Evolutionary conservation across 2,329 filamentous ascomycete species (phyloP), one percentile per base, ranked within the genome.

Genomic region (Phyllosticta citriasiana): DNA sequence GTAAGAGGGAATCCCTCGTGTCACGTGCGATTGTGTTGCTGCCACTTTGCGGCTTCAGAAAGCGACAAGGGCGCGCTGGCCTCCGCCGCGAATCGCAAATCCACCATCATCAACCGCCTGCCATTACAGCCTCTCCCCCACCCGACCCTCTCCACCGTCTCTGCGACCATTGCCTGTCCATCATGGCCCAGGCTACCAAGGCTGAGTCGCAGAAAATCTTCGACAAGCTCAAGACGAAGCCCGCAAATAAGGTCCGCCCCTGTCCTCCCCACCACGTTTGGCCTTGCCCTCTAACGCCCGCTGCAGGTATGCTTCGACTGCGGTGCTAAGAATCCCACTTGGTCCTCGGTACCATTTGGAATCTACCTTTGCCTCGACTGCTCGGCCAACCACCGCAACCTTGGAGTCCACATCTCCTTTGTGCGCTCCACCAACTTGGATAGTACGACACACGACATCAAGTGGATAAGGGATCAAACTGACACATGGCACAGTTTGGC

Each of bases 281-380:
- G 47, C 59, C 40, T 54, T 24, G 5, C 19, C 58, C 2, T 53
- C 47, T 55, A 53, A 56, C 55, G 57, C 50, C 52, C 30, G 54
- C 52, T 7, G 59, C 65, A 96, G 92, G 85, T 96, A 80, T 99
- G 94, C 83, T 99, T 99, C 78, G 94, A 99, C 79, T 99, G 94
- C 77, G 87, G 89, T 73, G 88, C 91, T 71, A 97, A 97, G 79
- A 97, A 97, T 73, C 94, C 94, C 64, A 97, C 94, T 63, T 99
- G 94, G 94, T 96, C 92, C 7, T 97, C 93, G 6, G 92, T 97
- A 33, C 92, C 93, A 10, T 91, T 99, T 66, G 94, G 90, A 72
- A 97, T 99, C 74, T 99, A 97, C 75, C 85, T 99, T 24, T 99
- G 94, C 73, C 87, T 99, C 70, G 94, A 99, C 78, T 99, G 94